Base-by-base conservation (phyloP, 2,329 filamentous ascomycete genomes). In the Aureobasidium lini region DNA sequence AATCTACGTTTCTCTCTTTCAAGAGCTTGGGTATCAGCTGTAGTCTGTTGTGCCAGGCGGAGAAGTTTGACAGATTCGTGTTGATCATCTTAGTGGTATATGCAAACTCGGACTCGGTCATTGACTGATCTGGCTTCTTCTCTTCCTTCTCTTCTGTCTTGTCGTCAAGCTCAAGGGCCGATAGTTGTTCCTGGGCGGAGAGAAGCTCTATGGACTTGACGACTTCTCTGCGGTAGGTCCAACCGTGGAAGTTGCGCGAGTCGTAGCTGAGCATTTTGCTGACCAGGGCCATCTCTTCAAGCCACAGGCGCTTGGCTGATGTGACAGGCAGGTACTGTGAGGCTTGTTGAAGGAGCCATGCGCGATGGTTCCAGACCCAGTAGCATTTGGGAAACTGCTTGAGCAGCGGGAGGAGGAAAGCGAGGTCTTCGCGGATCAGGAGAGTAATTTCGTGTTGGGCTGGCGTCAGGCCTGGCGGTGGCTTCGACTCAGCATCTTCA, bases 281-380 rank as follows among this genome's bases (percentile, higher is more conserved):
- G 18, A 90, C 89, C 8, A 97, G 78, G 0, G 79, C 85, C 16
- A 99, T 82, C 72, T 99, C 94, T 63, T 87, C 85, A 66, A 87
- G 79, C 94, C 94, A 99, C 52, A 96, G 78, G 40, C 79, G 74
- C 23, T 82, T 80, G 1, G 90, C 84, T 15, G 76, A 69, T 0
- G 76, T 60, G 1, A 73, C 63, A 2, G 84, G 81, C 9, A 96
- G 77, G 16, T 85, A 78, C 11, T 79, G 71, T 48, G 87, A 88
- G 36, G 86, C 85, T 71, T 90, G 83, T 58, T 86, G 78, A 13
- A 99, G 78, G 3, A 93, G 77, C 92, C 94, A 99, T 47, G 87
- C 75, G 31, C 94, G 86, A 73, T 96, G 93, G 66, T 96, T 95
- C 94, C 94, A 99, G 68, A 99, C 93, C 93, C 94, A 97, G 77